A percentile compares a stretch with the other conserved stretches of the same genome.
phyloP scores from a whole-genome alignment of 2,329 filamentous ascomycete species.

The Nothophoma quercina region DNA sequence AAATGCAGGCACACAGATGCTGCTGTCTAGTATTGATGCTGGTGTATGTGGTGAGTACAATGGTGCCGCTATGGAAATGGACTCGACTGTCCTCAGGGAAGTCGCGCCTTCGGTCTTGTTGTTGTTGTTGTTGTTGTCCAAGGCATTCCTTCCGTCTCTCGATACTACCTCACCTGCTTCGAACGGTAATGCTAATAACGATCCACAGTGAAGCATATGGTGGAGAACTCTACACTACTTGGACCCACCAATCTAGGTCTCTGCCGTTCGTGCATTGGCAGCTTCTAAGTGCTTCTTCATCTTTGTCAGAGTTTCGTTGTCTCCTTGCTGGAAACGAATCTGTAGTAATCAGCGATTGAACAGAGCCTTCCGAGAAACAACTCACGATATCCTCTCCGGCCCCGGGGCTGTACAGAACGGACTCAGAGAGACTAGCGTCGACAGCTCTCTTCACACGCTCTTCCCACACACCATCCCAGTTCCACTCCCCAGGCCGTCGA shows the following conservation, averaged over 20 bases:
- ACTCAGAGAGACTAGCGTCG: slow-evolving; percentile 77
- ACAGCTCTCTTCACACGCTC: slow-evolving; percentile 83
- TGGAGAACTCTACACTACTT: no score
- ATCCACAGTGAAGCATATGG: no score
- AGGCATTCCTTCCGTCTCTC: not conserved
- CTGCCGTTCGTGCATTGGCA: slow-evolving; percentile 25
- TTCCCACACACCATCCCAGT: slow-evolving; percentile 98
- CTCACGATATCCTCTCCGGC: slow-evolving; percentile 74
- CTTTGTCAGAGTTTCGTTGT: slow-evolving; percentile 41
- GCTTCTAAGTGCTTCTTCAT: slow-evolving; percentile 42
- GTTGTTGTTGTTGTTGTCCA: not conserved
- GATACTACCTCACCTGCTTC: not conserved
- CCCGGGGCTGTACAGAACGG: slow-evolving; percentile 75
- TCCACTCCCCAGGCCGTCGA: slow-evolving; percentile 83
- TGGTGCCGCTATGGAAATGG: not conserved
- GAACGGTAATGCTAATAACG: not conserved
- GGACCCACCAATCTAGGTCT: slow-evolving; percentile 20
- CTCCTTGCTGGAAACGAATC: slow-evolving; percentile 50
- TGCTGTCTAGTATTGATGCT: slow-evolving; percentile 6
- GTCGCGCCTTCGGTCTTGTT: not conserved
- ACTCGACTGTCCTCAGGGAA: not conserved
- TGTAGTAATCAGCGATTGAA: slow-evolving; percentile 14
- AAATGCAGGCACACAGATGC: not conserved
- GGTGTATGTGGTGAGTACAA: not conserved
- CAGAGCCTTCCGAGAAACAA: not conserved